Percentiles rank a stretch among this genome's conserved stretches.
Evolutionary conservation across 495 filamentous ascomycete species (phyloP).

Genomic region (Penicillium nucicola): DNA sequence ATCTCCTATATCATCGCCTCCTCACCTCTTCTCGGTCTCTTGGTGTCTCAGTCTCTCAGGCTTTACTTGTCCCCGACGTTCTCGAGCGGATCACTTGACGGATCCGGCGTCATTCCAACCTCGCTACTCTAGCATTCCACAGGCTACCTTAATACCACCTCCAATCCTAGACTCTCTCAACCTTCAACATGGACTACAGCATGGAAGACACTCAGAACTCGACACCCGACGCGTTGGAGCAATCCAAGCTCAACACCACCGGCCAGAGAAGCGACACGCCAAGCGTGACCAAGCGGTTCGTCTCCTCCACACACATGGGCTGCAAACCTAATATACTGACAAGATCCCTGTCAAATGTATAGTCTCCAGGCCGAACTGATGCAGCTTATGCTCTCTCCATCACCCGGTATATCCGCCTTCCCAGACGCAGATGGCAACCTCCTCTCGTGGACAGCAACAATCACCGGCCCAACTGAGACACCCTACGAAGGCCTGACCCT

Average conservation of each 20-base stretch:
- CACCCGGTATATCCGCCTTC: slow-evolving; percentile 93
- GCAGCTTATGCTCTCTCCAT: slow-evolving; percentile 93
- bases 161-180: neutral
- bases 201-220: slow-evolving; percentile 74
- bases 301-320: slow-evolving; percentile 1
- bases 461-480: slow-evolving; percentile 86
- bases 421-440: slow-evolving; percentile 88
- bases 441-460: slow-evolving; percentile 87
- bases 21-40: neutral
- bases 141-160: slow-evolving; percentile 8
- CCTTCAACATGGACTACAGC: slow-evolving; percentile 54
- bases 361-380: slow-evolving; percentile 96
- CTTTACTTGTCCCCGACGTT: slow-evolving; percentile 7
- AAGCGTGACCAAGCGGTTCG: slow-evolving; percentile 77
- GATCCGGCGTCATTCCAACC: slow-evolving; percentile 44
- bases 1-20: neutral
- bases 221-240: slow-evolving; percentile 56
- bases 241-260: slow-evolving; percentile 56
- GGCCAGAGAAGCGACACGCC: slow-evolving; percentile 59
- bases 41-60: slow-evolving; percentile 1
- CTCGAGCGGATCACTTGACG: slow-evolving; percentile 32
- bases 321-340: slow-evolving; percentile 3
- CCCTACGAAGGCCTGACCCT: slow-evolving; percentile 86
- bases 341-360: slow-evolving; percentile 1
- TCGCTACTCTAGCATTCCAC: slow-evolving; percentile 30